Base-by-base conservation (phyloP, 306 rosid species). In the Rosa lucieae region DNA sequence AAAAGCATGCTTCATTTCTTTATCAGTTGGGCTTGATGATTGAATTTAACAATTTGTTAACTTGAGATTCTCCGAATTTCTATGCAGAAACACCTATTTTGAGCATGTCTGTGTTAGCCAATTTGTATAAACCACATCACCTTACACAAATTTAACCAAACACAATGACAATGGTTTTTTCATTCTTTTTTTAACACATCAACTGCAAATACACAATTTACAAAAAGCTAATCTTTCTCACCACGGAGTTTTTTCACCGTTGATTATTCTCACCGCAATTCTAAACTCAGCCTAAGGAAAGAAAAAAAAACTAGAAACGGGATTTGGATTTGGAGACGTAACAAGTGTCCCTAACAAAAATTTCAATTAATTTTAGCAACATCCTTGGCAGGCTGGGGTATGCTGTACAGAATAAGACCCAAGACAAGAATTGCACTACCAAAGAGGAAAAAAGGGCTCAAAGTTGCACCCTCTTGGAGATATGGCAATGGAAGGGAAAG, bases 401-500 rank as follows among this genome's bases (percentile, higher is more conserved):
- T 83, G 75, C 84, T 90, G 86, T 92, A 89, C 21, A 87, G 73
- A 71, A 78, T 80, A 72, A 94, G 97, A 75, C 98, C 98, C 83
- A 82, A 82, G 53, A 92, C 84, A 52, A 94, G 97, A 75, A 94
- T 86, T 14, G 81, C 84, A 85, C 92, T 87, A 39, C 97, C 98
- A 15, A 85, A 83, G 72, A 94, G 83, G 70, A 94, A 94, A 47
- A 87, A 83, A 42, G 97, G 97, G 78, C 98, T 90, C 84, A 94
- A 79, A 73, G 73, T 81, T 81, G 97, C 79, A 78, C 87, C 87
- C 55, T 58, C 81, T 2, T 89, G 87, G 80, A 94, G 92, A 88
- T 88, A 94, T 62, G 98, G 98, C 87, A 94, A 79, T 71, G 94
- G 97, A 61, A 86, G 89, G 63, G 98, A 90, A 78, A 92, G 97